Percentiles rank a stretch among this genome's conserved stretches.
Conservation (phyloP, 441 rosid genomes). For the Melastoma candidum region DNA sequence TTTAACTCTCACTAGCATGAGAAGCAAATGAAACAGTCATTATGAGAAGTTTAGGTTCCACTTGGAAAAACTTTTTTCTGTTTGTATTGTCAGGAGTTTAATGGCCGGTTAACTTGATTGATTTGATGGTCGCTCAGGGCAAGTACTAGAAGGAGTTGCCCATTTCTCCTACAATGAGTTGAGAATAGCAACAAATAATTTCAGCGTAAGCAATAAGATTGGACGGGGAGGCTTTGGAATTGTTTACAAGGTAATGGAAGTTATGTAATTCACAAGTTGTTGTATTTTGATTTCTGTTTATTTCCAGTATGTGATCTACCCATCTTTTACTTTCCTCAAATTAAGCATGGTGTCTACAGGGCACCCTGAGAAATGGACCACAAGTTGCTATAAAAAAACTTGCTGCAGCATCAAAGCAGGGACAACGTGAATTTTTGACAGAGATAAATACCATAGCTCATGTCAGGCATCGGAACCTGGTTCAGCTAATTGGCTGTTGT, state of each 20-base stretch:
- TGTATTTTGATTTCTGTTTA: background rate
- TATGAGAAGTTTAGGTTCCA: too few species aligned
- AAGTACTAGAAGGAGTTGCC: too few species aligned
- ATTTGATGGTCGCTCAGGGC: too few species aligned
- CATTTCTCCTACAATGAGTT: slow-evolving; percentile 11
- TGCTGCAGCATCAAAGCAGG: slow-evolving; percentile 15
- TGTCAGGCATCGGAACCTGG: slow-evolving; percentile 16
- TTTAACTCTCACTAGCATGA: too few species aligned
- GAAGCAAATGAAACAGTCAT: too few species aligned
- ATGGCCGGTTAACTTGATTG: too few species aligned
- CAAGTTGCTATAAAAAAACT: slow-evolving; percentile 14
- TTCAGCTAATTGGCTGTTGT: slow-evolving; percentile 15
- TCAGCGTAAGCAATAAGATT: slow-evolving; percentile 11
- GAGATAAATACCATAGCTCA: slow-evolving; percentile 17
- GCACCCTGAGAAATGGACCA: slow-evolving; percentile 13
- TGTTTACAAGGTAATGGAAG: slow-evolving; percentile 9
- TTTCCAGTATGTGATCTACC: background rate
- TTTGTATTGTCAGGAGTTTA: too few species aligned
- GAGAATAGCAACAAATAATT: slow-evolving; percentile 14
- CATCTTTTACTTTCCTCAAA: background rate
- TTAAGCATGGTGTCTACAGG: background rate
- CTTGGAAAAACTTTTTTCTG: too few species aligned
- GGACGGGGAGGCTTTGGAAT: slow-evolving; percentile 18
- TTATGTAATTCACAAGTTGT: background rate
- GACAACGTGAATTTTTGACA: slow-evolving; percentile 10